Evolutionary conservation across 139 green algal species (phyloP), one percentile per base, ranked within the genome.

Genomic region (Picochlorum sp.): DNA sequence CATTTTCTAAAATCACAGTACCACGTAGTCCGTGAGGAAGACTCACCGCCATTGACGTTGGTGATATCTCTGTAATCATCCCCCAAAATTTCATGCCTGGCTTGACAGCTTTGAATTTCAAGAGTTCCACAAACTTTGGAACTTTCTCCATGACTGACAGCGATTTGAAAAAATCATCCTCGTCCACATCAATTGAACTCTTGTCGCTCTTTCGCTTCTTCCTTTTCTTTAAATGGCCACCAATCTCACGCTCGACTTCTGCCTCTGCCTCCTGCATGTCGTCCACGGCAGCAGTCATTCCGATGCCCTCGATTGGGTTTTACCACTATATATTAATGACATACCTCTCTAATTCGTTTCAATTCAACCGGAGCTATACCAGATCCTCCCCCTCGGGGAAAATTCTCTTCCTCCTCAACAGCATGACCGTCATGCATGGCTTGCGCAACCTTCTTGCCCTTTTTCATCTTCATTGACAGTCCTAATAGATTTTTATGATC

Each of bases 11-110:
- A 2, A 55, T 49, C 30, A 93, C 89, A 52, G 71, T 70, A 4
- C 87, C 91, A 2, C 82, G 68, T 58, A 97, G 74, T 3, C 91
- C 90, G 62, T 95, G 74, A 2, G 91, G 89, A 61, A 97, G 69
- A 65, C 67, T 82, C 26, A 97, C 52, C 14, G 76, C 56, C 6
- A 97, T 78, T 10, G 83, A 77, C 7, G 52, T 69, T 1, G 76
- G 30, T 1, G 67, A 69, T 1, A 95, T 76, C 63, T 94, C 88
- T 37, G 83, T 57, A 14, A 97, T 71, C 3, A 80, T 76, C 6
- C 86, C 88, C 83, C 77, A 86, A 28, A 96, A 18, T 63, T 80
- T 82, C 51, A 76, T 81, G 44, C 86, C 88, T 14, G 73, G 57
- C 24, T 45, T 73, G 49, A 93, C 67, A 44, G 87, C 84, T 85